Evolutionary conservation across 129 eudicot genomes (phyloP), one percentile per base, ranked within the genome.

Genomic region (Pulicaria dysenterica): DNA sequence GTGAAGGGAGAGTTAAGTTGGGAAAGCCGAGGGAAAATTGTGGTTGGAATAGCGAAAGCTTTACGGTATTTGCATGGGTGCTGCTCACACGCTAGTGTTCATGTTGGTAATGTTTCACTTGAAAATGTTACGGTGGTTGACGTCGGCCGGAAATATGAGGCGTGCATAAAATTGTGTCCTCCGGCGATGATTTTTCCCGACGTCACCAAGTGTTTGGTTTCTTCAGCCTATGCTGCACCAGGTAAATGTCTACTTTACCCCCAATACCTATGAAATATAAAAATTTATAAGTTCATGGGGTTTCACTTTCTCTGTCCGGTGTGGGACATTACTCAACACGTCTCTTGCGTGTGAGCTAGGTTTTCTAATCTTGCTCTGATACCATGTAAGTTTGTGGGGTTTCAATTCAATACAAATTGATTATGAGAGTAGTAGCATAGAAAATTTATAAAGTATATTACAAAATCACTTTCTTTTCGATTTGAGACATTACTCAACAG

Each of bases 221-320:
- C 96, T 41, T 88, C 91, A 6, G 80, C 89, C 36, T 79, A 89
- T 45, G 73, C 80, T 54, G 83, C 94, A 49, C 89, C 94, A 86
- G 98, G 98, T 92, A 89, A 44, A 34, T 42, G 5, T 15, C 57
- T 5, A 10, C 6, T 45, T 34, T 67, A 4, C 9, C 39, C 66
- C 44, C 8, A 0, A 11, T 1, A 5, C 7, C 7, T 43, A 2
- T 24, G 31, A 24, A 24, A 24, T 24, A 24, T 24, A 24, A 24
- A 24, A n/a, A n/a, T n/a, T n/a, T n/a, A n/a, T n/a, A n/a, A n/a
- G n/a, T n/a, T n/a, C n/a, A n/a, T n/a, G n/a, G n/a, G n/a, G n/a
- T n/a, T n/a, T n/a, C n/a, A n/a, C n/a, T n/a, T n/a, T n/a, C n/a
- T n/a, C n/a, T n/a, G n/a, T n/a, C n/a, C n/a, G n/a, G n/a, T n/a